Base-by-base conservation (phyloP, 2,329 filamentous ascomycete species). In the Didymella pinodella region DNA sequence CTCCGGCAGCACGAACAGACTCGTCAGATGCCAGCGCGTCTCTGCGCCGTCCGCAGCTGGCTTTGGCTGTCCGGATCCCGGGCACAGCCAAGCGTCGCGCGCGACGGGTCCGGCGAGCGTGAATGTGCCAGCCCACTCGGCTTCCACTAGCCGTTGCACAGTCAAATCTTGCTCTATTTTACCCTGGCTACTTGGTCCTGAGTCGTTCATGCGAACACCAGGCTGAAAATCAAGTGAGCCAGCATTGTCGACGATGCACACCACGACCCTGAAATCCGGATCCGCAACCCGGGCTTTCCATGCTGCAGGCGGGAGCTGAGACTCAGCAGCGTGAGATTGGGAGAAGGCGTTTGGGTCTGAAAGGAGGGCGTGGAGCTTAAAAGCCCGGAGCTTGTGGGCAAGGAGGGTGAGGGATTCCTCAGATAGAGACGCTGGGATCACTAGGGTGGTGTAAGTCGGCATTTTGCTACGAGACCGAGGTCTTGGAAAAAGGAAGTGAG, bases 331-430 rank as follows among this genome's bases (percentile, higher is more conserved):
- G 22, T 50, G 25, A 50, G 48, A 50, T 29, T 50, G 48, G 26
- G 48, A 50, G 48, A 50, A 50, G 16, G 48, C 48, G 12, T 50
- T 41, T 50, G 48, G 48, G 25, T 50, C 34, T 20, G 48, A 50
- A 14, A 41, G 25, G 16, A 50, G 25, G 28, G 48, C 48, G 48
- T 50, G 20, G 3, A 49, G 48, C 22, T 50, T 50, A 16, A 50
- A 50, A 11, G 2, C 14, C 2, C 48, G 48, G 12, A 50, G 48
- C 22, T 41, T 50, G 2, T 41, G 34, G 22, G 48, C 48, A 10
- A 50, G 34, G 10, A 29, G 48, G 16, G 34, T 31, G 12, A 50
- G 20, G 6, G 31, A 34, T 12, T 38, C 22, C 12, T 12, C 11
- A 7, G 46, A 22, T 12, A 48, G 46, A 18, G 20, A 26, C 16